These are phyloP conservation scores for Torulaspora delbrueckii DNA, from an alignment of 805 yeast species.

Conservation along the genomic window DNA sequence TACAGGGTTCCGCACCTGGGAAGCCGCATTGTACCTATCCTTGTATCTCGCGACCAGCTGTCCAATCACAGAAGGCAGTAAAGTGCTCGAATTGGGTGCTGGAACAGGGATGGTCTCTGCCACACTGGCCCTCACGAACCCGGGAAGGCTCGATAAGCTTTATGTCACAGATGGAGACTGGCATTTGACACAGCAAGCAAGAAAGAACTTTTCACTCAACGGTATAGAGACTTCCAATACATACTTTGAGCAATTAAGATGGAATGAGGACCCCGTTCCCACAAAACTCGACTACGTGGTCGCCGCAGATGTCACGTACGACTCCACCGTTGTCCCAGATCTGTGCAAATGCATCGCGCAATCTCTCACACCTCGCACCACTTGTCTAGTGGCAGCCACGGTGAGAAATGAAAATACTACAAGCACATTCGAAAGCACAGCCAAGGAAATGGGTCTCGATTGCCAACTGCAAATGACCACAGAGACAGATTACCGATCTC, in stretches of 20 bases:
- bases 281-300: constrained; percentile 47
- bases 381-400: constrained; percentile 61
- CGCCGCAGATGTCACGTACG: constrained; percentile 91
- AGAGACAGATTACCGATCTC: constrained; percentile 5
- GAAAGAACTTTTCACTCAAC: constrained; percentile 45
- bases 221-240: constrained; percentile 17
- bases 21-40: constrained; percentile 70
- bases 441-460: constrained; percentile 23
- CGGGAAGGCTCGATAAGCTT: constrained; percentile 7
- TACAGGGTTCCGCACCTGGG: constrained; percentile 92
- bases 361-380: constrained; percentile 20
- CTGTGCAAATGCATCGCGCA: constrained; percentile 46
- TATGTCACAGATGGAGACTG: constrained; percentile 35
- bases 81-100: constrained; percentile 71
- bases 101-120: constrained; percentile 75
- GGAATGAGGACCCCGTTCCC: constrained; percentile 47
- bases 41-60: constrained; percentile 38
- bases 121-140: constrained; percentile 14
- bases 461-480: constrained; percentile 26
- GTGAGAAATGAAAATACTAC: constrained; percentile 57
- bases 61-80: constrained; percentile 4
- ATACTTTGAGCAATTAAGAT: constrained; percentile 49
- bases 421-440: constrained; percentile 38
- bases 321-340: constrained; percentile 51
- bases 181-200: constrained; percentile 21